Conservation (phyloP, 2,329 filamentous ascomycete genomes). For the Neurospora sp. region DNA sequence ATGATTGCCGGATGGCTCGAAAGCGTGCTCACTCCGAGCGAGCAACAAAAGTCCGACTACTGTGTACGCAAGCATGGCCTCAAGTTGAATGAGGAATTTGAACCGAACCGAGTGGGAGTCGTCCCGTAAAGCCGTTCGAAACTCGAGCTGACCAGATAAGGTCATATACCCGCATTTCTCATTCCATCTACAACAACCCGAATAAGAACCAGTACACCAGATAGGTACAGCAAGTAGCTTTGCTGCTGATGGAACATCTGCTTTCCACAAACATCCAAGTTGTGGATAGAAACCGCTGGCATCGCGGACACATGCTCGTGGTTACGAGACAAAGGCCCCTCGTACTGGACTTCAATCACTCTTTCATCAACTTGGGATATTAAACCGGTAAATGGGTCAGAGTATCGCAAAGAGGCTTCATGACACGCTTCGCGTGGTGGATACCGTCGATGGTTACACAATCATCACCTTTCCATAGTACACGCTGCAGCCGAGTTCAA, state of each 20-base stretch:
- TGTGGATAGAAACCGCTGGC: too few species aligned
- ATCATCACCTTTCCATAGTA: neutral
- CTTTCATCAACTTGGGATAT: neutral
- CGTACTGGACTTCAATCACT: neutral
- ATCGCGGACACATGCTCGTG: too few species aligned
- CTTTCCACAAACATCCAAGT: too few species aligned
- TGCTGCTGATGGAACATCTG: too few species aligned
- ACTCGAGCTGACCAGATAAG: neutral
- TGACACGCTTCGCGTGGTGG: slow-evolving; percentile 6
- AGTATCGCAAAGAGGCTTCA: neutral
- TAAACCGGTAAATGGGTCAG: neutral
- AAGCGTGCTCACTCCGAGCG: neutral
- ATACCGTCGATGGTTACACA: slow-evolving; percentile 8
- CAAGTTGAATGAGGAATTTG: neutral
- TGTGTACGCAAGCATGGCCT: neutral
- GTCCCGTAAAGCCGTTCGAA: neutral
- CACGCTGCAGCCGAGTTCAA: neutral
- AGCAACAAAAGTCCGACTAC: neutral
- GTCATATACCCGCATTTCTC: neutral
- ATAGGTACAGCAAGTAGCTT: too few species aligned
- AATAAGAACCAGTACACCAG: neutral
- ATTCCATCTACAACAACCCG: neutral
- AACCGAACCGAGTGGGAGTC: neutral
- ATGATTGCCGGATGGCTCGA: neutral
- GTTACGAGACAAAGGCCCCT: too few species aligned